Conservation (phyloP, 768 basidiomycete species). For the Termitomyces sp. region DNA sequence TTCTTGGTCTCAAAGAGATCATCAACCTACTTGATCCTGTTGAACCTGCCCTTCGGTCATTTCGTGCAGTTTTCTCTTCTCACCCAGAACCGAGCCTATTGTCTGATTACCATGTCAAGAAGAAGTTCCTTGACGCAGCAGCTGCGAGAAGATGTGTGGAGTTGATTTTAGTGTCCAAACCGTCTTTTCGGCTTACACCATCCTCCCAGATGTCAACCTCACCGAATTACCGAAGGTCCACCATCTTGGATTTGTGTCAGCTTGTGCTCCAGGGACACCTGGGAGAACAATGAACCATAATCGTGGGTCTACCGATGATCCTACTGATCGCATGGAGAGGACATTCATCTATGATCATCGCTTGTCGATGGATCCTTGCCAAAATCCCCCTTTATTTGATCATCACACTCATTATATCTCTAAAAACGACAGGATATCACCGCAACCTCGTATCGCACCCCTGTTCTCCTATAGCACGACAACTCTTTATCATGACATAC, state of each 20-base stretch:
- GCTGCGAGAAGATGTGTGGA: constrained; percentile 21
- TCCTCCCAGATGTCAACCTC: constrained; percentile 17
- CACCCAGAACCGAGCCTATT: constrained; percentile 32
- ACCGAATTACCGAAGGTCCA: constrained; percentile 10
- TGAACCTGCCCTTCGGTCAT: constrained; percentile 31
- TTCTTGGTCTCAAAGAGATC: constrained; percentile 20
- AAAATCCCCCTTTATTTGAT: constrained; percentile 30
- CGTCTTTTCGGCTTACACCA: neutral
- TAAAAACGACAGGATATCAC: constrained; percentile 28
- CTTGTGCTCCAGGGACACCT: constrained; percentile 24
- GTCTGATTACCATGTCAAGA: constrained; percentile 25
- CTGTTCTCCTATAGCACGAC: constrained; percentile 37
- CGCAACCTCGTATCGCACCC: constrained; percentile 29
- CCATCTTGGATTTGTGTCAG: constrained; percentile 22
- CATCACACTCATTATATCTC: constrained; percentile 41
- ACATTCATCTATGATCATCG: constrained; percentile 42
- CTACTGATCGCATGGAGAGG: constrained; percentile 16
- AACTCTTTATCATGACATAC: constrained; percentile 35
- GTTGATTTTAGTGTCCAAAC: neutral
- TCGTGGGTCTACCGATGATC: constrained; percentile 14
- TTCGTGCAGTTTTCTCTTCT: constrained; percentile 36
- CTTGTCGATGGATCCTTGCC: constrained; percentile 37
- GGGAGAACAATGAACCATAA: constrained; percentile 18
- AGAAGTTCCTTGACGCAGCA: constrained; percentile 26
- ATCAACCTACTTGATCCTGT: constrained; percentile 30